Percentiles rank a stretch among this genome's conserved stretches.
Evolutionary conservation across 306 rosid genomes (phyloP).

Genomic region (Castanea crenata): DNA sequence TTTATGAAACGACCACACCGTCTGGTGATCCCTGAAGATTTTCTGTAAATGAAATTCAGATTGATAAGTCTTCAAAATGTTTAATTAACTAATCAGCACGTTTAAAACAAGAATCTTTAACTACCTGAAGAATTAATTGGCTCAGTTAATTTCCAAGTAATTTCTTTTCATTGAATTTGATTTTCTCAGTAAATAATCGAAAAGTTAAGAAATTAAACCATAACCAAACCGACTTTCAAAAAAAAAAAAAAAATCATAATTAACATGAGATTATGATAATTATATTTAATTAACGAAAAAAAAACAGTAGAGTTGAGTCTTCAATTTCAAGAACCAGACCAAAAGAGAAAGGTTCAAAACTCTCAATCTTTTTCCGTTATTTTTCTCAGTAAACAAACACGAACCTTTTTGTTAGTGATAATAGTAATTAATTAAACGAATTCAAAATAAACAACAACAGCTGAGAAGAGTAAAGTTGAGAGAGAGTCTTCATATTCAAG

Average conservation of each 20-base stretch:
- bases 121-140: not conserved
- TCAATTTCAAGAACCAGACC: not conserved
- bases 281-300: not conserved
- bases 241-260: no score
- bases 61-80: not conserved
- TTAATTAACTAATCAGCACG: not conserved
- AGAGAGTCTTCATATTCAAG: no score
- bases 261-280: no score
- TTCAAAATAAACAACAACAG: no score
- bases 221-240: no score
- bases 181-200: not conserved
- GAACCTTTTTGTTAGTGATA: not conserved
- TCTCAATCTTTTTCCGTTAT: constrained; percentile 20
- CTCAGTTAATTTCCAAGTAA: constrained; percentile 1
- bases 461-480: no score
- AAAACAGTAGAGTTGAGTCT: not conserved
- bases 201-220: not conserved
- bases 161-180: not conserved
- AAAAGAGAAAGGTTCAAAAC: not conserved
- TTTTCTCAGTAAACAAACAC: constrained; percentile 38
- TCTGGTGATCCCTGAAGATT: not conserved
- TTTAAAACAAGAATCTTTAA: not conserved
- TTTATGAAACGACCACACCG: not conserved
- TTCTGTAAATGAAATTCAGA: not conserved
- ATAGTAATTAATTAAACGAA: no score